A percentile compares a stretch with the other conserved stretches of the same genome.
Evolutionary conservation across 768 basidiomycete species (phyloP).

Genomic region (Pleurotus eryngii): DNA sequence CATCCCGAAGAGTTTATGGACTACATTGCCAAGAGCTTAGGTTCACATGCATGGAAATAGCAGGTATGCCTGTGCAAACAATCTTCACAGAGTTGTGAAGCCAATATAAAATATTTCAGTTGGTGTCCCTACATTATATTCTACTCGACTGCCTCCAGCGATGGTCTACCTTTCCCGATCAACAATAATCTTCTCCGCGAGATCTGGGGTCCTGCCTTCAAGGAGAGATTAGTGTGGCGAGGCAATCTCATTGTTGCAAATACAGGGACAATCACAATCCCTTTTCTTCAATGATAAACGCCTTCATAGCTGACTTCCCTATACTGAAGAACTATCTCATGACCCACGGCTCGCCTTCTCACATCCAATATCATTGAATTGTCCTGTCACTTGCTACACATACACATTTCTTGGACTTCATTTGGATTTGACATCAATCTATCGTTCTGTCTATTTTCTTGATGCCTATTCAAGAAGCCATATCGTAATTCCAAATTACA

Average conservation of each 20-base stretch:
- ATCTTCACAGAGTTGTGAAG: conserved; percentile 74
- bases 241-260: conserved; percentile 80
- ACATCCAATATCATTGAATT: too few species aligned
- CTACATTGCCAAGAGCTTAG: conserved; percentile 67
- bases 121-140: conserved; percentile 78
- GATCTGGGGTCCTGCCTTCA: conserved; percentile 61
- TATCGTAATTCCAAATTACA: too few species aligned
- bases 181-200: conserved; percentile 76
- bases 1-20: conserved; percentile 87
- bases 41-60: conserved; percentile 67
- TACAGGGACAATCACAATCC: conserved; percentile 44
- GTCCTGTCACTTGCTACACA: too few species aligned
- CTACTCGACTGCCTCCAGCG: conserved; percentile 71
- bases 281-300: conserved; percentile 40
- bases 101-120: conserved; percentile 75
- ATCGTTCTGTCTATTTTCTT: too few species aligned
- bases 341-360: conserved; percentile 56
- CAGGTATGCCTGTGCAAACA: conserved; percentile 46
- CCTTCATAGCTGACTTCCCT: conserved; percentile 82
- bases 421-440: too few species aligned
- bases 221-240: conserved; percentile 68
- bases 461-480: too few species aligned
- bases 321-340: conserved; percentile 76
- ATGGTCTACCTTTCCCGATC: conserved; percentile 77
- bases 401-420: too few species aligned